Conservation (phyloP, 176 grass and related monocot genomes). For the Sorghum bicolor region Sorghum_bicolor_NCBIv3 NC_012870.2:995001-995500, state of each 20-base stretch:
- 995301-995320: background rate
- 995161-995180: too few species aligned
- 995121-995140: slow-evolving; percentile 49
- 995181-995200: background rate
- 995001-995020: background rate
- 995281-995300: background rate
- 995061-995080: slow-evolving; percentile 5
- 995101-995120: slow-evolving; percentile 20
- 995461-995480: too few species aligned
- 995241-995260: background rate
- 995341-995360: background rate
- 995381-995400: too few species aligned
- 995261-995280: background rate
- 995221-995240: background rate
- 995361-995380: too few species aligned
- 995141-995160: slow-evolving; percentile 9
- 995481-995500: too few species aligned
- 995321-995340: background rate
- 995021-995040: too few species aligned
- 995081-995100: slow-evolving; percentile 45
- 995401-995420: too few species aligned
- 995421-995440: too few species aligned
- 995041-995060: background rate
- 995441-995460: too few species aligned
- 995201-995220: background rate